These are phyloP conservation scores for Sporisorium scitamineum DNA, from an alignment of 1,284 basidiomycete genomes.

Conservation along the genomic window DNA sequence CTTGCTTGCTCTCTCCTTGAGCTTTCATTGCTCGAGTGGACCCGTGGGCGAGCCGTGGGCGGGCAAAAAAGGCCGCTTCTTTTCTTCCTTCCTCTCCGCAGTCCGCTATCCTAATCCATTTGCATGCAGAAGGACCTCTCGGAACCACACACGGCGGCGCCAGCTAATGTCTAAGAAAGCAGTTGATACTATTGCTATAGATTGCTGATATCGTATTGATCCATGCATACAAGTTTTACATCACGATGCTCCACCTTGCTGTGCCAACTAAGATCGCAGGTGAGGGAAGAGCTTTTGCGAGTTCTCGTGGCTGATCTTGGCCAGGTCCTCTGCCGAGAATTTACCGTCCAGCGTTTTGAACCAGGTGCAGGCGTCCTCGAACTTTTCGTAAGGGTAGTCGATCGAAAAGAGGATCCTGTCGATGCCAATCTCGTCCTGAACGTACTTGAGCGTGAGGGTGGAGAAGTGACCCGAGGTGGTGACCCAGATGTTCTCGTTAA, in stretches of 20 bases:
- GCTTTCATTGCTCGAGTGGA: neutral
- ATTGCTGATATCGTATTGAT: neutral
- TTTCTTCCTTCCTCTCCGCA: no score
- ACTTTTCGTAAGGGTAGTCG: constrained; percentile 69
- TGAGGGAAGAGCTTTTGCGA: constrained; percentile 49
- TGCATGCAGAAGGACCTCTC: constrained; percentile 34
- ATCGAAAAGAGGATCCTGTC: constrained; percentile 69
- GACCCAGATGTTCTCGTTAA: constrained; percentile 66
- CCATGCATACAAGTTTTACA: neutral
- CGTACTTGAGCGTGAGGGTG: constrained; percentile 58
- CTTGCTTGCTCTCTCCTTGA: no score
- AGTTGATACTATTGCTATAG: neutral
- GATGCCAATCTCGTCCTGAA: constrained; percentile 59
- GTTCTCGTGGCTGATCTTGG: constrained; percentile 52
- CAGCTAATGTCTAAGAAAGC: neutral
- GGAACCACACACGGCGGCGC: neutral
- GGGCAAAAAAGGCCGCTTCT: neutral
- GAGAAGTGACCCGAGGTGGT: constrained; percentile 62
- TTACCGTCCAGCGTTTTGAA: constrained; percentile 51
- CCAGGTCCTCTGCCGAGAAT: constrained; percentile 38
- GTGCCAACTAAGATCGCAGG: constrained; percentile 16
- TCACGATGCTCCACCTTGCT: no score
- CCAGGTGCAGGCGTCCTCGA: constrained; percentile 67
- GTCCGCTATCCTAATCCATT: constrained; percentile 14
- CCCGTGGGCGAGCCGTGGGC: neutral